Evolutionary conservation across 768 basidiomycete genomes (phyloP).

Genomic region (Suillus plorans): DNA sequence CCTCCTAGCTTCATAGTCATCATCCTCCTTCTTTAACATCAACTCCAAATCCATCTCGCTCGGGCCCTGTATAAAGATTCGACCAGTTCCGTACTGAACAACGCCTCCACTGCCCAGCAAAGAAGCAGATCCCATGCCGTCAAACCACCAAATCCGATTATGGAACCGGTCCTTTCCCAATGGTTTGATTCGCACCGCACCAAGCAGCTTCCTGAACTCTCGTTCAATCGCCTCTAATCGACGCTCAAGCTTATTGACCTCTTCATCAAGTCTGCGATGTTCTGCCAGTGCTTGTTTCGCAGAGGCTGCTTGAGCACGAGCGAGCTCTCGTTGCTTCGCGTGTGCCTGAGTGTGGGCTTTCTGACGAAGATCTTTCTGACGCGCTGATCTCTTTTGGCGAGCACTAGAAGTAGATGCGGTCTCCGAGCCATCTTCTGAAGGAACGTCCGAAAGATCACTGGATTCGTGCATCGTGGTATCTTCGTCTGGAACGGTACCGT

Average conservation of each 20-base stretch:
- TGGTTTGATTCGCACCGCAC: conserved; percentile 83
- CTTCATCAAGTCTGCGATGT: conserved; percentile 82
- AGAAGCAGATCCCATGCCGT: conserved; percentile 87
- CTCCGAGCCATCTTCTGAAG: conserved; percentile 63
- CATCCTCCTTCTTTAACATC: conserved; percentile 56
- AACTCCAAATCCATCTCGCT: conserved; percentile 77
- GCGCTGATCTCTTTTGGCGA: conserved; percentile 43
- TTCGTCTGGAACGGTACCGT: conserved; percentile 42
- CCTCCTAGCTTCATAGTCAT: conserved; percentile 55
- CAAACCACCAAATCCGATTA: conserved; percentile 98
- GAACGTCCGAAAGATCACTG: conserved; percentile 72
- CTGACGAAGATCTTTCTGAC: conserved; percentile 52
- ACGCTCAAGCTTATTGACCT: conserved; percentile 79
- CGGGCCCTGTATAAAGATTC: conserved; percentile 92
- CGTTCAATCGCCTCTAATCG: conserved; percentile 86
- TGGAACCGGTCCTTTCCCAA: conserved; percentile 92
- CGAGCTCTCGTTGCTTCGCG: conserved; percentile 80
- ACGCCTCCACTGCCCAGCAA: conserved; percentile 77
- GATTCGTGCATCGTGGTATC: conserved; percentile 63
- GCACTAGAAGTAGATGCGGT: conserved; percentile 44
- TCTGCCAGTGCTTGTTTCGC: conserved; percentile 82
- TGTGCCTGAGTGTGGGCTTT: conserved; percentile 56
- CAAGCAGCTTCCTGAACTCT: conserved; percentile 88
- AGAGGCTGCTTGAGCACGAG: conserved; percentile 73
- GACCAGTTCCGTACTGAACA: conserved; percentile 83